Percentiles rank a stretch among this genome's conserved stretches.
Conservation (phyloP, 768 basidiomycete species). For the Calocybe gangraenosa region DNA sequence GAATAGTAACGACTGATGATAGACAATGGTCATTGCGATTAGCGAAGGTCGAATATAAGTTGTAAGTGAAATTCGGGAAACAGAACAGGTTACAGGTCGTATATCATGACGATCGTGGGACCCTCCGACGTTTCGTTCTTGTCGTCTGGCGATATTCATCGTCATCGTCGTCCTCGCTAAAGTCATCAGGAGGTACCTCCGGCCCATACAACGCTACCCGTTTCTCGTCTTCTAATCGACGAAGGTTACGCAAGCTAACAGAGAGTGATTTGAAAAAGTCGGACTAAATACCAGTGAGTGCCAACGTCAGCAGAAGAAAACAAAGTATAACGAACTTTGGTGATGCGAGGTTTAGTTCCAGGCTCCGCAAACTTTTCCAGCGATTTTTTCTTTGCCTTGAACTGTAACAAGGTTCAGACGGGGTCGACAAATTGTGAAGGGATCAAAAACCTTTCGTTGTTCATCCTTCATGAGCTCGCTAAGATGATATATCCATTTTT, state of each 20-base stretch:
- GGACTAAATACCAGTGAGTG: constrained; percentile 34
- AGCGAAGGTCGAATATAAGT: no score
- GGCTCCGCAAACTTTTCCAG: constrained; percentile 39
- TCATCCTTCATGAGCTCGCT: constrained; percentile 57
- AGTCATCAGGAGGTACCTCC: constrained; percentile 31
- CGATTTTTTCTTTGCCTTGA: constrained; percentile 58
- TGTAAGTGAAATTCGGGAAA: no score
- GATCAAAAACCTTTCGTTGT: constrained; percentile 54
- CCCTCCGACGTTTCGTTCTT: constrained; percentile 30
- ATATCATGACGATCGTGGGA: constrained; percentile 8
- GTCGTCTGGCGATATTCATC: constrained; percentile 40
- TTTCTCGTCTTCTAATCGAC: constrained; percentile 53
- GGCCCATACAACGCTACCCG: constrained; percentile 29
- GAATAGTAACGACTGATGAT: background rate
- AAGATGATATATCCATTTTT: constrained; percentile 69
- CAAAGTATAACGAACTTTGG: constrained; percentile 46
- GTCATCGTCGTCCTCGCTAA: constrained; percentile 50
- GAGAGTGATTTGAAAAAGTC: constrained; percentile 66
- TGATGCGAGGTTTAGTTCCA: constrained; percentile 46
- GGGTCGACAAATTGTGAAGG: background rate
- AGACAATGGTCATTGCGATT: no score
- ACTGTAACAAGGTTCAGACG: constrained; percentile 34
- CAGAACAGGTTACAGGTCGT: no score
- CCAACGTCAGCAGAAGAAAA: background rate
- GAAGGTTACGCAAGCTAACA: constrained; percentile 53